Evolutionary conservation across 345 rosid genomes (phyloP), one percentile per base, ranked within the genome.

Genomic region (Geranium brycei): DNA sequence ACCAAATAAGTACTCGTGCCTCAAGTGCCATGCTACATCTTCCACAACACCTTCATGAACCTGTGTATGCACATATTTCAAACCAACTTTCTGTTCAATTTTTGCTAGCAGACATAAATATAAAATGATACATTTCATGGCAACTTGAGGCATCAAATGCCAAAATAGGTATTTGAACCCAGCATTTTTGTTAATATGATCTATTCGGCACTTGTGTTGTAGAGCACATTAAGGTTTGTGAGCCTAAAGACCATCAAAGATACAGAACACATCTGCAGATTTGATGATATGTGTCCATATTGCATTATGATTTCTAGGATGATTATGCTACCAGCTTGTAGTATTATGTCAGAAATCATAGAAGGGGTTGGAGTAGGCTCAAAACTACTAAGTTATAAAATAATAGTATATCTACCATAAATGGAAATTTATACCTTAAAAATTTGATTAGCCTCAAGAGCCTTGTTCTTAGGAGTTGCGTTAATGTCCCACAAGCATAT

Each of bases 41-140:
- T 95, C 99, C 13, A 91, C 99, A 5, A 95, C 97, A 30, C 99
- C 97, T 80, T 95, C 99, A 63, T 95, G 99, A 64, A 89, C 96
- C 97, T 91, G 74, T 15, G 31, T 65, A 2, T 71, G 38, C 53
- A 64, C 17, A 64, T 16, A 57, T 57, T 57, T 15, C 16, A 57
- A 4, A 57, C 19, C 18, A 57, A 3, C 53, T 47, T 47, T 47
- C 28, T 23, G 28, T 8, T 8, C 14, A 47, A 6, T 47, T 2
- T 13, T 2, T 6, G 12, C 12, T 7, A 47, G 53, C 53, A 8
- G 53, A 47, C 53, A 47, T 15, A 17, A 57, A 57, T 35, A 57
- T 57, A 57, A 2, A 57, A 16, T 17, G 18, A 57, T 8, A 5
- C 4, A 57, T 57, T 57, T 2, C 7, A 57, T 57, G 59, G n/a